Evolutionary conservation across 345 rosid genomes (phyloP).

Genomic region (Citrus mangshanensis): DNA sequence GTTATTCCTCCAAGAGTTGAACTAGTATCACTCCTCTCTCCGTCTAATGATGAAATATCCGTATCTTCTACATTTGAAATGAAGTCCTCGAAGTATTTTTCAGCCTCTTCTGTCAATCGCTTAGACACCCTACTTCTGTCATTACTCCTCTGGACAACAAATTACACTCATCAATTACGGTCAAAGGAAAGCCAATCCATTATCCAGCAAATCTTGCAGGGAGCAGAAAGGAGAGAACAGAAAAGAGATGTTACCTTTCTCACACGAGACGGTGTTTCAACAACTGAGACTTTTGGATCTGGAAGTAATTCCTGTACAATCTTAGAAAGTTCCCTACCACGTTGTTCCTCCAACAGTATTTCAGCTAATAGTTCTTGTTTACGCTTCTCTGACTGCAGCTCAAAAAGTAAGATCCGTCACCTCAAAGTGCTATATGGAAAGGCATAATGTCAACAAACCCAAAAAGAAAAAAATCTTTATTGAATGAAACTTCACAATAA

Average conservation of each 20-base stretch:
- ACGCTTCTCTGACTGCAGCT: constrained; percentile 74
- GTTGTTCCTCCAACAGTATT: constrained; percentile 65
- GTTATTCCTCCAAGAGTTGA: constrained; percentile 55
- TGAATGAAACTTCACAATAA: not conserved
- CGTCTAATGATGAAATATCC: constrained; percentile 90
- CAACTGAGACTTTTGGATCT: constrained; percentile 40
- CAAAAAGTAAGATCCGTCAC: constrained; percentile 14
- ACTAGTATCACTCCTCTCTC: constrained; percentile 89
- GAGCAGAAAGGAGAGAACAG: not conserved
- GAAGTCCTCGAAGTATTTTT: constrained; percentile 82
- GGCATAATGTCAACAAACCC: not conserved
- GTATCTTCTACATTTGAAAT: constrained; percentile 88
- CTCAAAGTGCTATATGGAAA: not conserved
- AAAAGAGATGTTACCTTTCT: constrained; percentile 47
- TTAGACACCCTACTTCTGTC: constrained; percentile 72
- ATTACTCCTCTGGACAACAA: constrained; percentile 54
- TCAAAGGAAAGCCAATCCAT: constrained; percentile 1
- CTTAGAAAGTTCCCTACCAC: constrained; percentile 56
- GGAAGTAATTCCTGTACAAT: constrained; percentile 57
- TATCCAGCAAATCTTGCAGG: not conserved
- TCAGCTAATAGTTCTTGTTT: constrained; percentile 65
- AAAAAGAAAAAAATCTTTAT: not conserved
- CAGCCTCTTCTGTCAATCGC: constrained; percentile 84
- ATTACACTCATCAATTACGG: not conserved
- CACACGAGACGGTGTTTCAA: constrained; percentile 38